These are phyloP conservation scores for Fraxinus platypoda DNA, from an alignment of 305 asterid species.

Conservation along the genomic window DNA sequence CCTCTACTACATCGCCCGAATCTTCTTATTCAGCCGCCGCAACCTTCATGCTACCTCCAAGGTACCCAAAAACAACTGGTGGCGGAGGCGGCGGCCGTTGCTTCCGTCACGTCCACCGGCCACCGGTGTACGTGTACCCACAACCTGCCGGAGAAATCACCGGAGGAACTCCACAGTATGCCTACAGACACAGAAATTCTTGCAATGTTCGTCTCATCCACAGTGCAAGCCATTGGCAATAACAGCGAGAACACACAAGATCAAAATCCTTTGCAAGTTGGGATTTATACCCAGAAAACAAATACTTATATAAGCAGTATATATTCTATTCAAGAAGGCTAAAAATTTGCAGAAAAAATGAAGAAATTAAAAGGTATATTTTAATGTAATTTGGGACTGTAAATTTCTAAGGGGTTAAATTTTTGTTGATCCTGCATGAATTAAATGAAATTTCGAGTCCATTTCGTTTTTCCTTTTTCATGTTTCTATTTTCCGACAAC, in stretches of 20 bases:
- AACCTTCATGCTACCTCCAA: conserved; percentile 26
- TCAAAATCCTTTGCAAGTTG: conserved; percentile 19
- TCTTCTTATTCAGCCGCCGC: conserved; percentile 25
- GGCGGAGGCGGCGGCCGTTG: conserved; percentile 21
- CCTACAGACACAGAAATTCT: conserved; percentile 32
- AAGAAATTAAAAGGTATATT: conserved; percentile 14
- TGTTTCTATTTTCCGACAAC: not conserved
- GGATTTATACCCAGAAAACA: not conserved
- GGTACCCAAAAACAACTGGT: conserved; percentile 25
- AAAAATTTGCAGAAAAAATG: not conserved
- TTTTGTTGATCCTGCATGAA: conserved; percentile 29
- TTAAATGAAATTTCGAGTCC: conserved; percentile 35
- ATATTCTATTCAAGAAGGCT: not conserved
- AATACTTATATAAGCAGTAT: conserved; percentile 12
- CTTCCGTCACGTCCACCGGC: conserved; percentile 38
- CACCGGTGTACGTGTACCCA: conserved; percentile 40
- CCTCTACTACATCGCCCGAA: conserved; percentile 55
- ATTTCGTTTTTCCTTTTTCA: conserved; percentile 7
- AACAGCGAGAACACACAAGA: conserved; percentile 15
- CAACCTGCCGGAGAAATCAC: conserved; percentile 34
- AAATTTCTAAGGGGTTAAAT: conserved; percentile 30
- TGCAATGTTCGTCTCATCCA: conserved; percentile 41
- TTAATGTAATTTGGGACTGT: conserved; percentile 35
- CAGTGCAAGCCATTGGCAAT: conserved; percentile 41
- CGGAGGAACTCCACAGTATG: conserved; percentile 44